Evolutionary conservation across 202 grass and related monocot genomes (phyloP).

Genomic region (Schoenoplectus tabernaemontani): DNA sequence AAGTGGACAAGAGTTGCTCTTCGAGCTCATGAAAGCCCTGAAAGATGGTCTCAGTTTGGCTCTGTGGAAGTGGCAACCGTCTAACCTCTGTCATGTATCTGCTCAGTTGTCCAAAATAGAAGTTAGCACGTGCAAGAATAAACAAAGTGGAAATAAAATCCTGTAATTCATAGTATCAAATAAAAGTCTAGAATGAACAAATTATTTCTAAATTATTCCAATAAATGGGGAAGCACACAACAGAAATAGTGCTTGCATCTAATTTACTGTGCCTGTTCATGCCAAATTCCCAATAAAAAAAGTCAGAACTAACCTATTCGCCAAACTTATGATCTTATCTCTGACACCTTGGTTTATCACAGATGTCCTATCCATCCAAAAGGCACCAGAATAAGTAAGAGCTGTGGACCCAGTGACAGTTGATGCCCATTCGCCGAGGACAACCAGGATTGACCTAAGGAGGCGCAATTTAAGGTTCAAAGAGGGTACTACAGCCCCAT

Average conservation of each 20-base stretch:
- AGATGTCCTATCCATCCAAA: constrained; percentile 49
- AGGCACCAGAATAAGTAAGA: constrained; percentile 49
- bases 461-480: constrained; percentile 73
- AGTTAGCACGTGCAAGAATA: background rate
- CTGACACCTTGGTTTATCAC: constrained; percentile 44
- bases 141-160: background rate
- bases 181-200: background rate
- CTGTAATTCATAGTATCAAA: background rate
- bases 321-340: constrained; percentile 88
- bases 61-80: constrained; percentile 65
- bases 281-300: background rate
- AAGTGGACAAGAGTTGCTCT: constrained; percentile 46
- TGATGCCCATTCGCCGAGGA: constrained; percentile 75
- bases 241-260: background rate
- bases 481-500: constrained; percentile 66
- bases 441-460: constrained; percentile 65
- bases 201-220: background rate
- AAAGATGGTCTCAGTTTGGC: constrained; percentile 65
- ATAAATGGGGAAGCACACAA: background rate
- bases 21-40: constrained; percentile 78
- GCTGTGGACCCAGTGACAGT: constrained; percentile 53
- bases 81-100: constrained; percentile 90
- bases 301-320: constrained; percentile 42
- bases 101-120: background rate
- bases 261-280: background rate